A percentile compares a stretch with the other conserved stretches of the same genome.
phyloP scores from a whole-genome alignment of 345 rosid species.

The Eucalyptus rudis region DNA sequence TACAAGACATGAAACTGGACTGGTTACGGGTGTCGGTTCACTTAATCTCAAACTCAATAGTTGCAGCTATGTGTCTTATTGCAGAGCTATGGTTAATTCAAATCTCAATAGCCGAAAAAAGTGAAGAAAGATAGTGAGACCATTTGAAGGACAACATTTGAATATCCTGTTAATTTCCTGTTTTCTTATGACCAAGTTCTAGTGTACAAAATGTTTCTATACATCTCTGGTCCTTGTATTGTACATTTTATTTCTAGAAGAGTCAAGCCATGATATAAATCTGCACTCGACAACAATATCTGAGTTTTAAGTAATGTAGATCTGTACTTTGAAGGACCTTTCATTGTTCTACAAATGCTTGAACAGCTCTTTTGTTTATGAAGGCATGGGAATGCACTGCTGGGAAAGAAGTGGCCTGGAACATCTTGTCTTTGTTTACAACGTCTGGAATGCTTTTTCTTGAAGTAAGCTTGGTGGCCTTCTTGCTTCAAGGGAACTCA shows the following conservation, averaged over 20 bases:
- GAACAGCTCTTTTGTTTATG: neutral
- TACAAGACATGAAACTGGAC: neutral
- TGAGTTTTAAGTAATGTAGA: neutral
- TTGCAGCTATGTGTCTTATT: neutral
- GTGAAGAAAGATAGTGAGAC: neutral
- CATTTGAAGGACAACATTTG: neutral
- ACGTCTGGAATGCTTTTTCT: constrained; percentile 87
- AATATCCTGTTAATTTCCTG: neutral
- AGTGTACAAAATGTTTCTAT: neutral
- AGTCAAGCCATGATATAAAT: neutral
- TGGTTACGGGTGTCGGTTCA: neutral
- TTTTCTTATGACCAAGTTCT: neutral
- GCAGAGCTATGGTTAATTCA: neutral
- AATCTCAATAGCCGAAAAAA: neutral
- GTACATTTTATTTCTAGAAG: neutral
- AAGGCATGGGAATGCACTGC: constrained; percentile 86
- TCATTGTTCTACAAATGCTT: neutral
- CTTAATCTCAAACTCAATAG: neutral
- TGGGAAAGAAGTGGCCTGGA: constrained; percentile 76
- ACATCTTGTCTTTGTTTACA: constrained; percentile 62
- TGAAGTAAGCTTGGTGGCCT: constrained; percentile 95
- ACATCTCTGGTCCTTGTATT: neutral
- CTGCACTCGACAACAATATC: neutral
- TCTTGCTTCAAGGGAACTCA: constrained; percentile 81
- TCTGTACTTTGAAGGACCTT: neutral